Evolutionary conservation across 306 rosid species (phyloP).

Genomic region (Canavalia ensiformis): DNA sequence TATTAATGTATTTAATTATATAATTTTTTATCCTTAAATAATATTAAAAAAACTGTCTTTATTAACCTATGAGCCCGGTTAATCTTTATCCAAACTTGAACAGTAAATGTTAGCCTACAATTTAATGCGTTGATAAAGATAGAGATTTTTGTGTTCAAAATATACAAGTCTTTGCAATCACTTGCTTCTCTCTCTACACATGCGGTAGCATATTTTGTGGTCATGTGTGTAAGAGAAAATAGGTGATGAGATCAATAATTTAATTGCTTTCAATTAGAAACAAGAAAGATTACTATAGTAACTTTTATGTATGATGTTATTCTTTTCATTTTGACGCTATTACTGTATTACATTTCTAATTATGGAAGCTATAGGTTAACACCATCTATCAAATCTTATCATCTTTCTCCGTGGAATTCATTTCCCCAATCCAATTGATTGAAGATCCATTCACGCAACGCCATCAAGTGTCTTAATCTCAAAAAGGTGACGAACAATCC

Average conservation of each 20-base stretch:
- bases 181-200: slow-evolving; percentile 3
- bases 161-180: neutral
- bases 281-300: neutral
- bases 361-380: neutral
- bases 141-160: no score
- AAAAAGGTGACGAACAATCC: neutral
- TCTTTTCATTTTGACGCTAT: slow-evolving; percentile 16
- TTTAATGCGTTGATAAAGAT: no score
- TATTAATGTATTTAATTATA: no score
- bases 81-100: no score
- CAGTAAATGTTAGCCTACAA: no score
- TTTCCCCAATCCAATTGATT: slow-evolving; percentile 6
- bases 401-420: neutral
- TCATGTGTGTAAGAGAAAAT: neutral
- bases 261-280: neutral
- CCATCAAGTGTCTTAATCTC: slow-evolving; percentile 24
- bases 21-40: no score
- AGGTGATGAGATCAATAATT: slow-evolving; percentile 12
- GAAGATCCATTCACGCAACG: slow-evolving; percentile 1
- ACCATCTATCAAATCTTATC: neutral
- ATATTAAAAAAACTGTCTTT: no score
- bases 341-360: neutral
- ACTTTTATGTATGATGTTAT: neutral
- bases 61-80: no score
- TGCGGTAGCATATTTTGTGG: slow-evolving; percentile 23